A percentile compares a stretch with the other conserved stretches of the same genome.
Evolutionary conservation across 2,329 filamentous ascomycete genomes (phyloP).

Genomic region (Phaeosphaeriaceae sp.): DNA sequence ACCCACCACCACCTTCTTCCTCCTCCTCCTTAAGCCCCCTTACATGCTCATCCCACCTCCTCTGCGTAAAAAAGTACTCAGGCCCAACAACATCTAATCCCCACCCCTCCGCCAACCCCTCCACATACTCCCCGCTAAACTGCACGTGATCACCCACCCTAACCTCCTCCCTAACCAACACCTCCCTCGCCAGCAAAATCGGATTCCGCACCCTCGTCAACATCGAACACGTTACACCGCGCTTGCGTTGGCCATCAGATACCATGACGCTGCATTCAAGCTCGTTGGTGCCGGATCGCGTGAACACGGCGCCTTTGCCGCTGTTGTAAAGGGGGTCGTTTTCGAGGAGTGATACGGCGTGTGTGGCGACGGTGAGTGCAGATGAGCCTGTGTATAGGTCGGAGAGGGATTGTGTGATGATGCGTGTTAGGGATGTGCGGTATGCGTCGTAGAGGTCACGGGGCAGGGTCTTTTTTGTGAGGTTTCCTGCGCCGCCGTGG

Average conservation of each 20-base stretch:
- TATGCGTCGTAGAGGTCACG: conserved; percentile 46
- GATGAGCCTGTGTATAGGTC: conserved; percentile 51
- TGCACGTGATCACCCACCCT: conserved; percentile 72
- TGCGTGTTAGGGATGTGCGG: conserved; percentile 45
- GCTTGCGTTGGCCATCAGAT: conserved; percentile 72
- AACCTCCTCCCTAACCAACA: conserved; percentile 69
- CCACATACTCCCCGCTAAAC: conserved; percentile 70
- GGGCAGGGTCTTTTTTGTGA: conserved; percentile 50
- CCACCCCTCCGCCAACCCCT: conserved; percentile 70
- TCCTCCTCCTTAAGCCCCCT: conserved; percentile 59
- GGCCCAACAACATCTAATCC: conserved; percentile 73
- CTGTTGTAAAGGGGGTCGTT: conserved; percentile 84
- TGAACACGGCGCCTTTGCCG: conserved; percentile 85
- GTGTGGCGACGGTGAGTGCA: conserved; percentile 75
- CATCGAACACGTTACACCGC: conserved; percentile 78
- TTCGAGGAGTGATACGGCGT: conserved; percentile 78
- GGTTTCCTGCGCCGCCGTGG: conserved; percentile 57
- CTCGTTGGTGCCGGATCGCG: conserved; percentile 80
- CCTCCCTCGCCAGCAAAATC: conserved; percentile 72
- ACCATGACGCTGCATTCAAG: conserved; percentile 90
- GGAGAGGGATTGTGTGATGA: conserved; percentile 37
- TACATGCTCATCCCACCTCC: conserved; percentile 78
- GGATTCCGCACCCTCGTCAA: conserved; percentile 79
- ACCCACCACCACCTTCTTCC: conserved; percentile 57
- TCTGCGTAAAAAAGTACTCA: conserved; percentile 79